These are phyloP conservation scores for Erysimum cheiranthoides DNA, from an alignment of 345 rosid species.

Conservation along the genomic window DNA sequence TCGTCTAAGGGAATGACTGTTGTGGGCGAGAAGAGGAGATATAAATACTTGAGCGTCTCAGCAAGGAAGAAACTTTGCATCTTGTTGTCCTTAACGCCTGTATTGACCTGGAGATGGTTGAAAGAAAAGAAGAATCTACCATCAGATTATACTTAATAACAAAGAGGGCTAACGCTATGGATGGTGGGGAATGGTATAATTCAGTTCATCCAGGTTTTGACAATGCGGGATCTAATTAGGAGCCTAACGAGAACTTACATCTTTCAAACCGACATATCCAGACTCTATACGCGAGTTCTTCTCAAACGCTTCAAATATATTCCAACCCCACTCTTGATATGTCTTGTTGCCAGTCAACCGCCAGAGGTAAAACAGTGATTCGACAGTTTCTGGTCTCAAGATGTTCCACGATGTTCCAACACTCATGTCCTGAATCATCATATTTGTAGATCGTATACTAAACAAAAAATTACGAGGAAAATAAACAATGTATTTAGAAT, in stretches of 20 bases:
- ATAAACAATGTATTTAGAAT: not conserved
- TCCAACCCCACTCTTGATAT: constrained; percentile 99
- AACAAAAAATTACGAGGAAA: not conserved
- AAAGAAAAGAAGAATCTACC: not conserved
- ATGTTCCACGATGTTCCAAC: constrained; percentile 99
- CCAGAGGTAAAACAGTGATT: constrained; percentile 96
- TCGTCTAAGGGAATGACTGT: constrained; percentile 82
- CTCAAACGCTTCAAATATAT: constrained; percentile 94
- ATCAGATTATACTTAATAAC: not conserved
- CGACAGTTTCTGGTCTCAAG: constrained; percentile 94
- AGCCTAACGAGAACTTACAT: constrained; percentile 59
- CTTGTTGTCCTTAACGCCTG: constrained; percentile 84
- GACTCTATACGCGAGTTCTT: constrained; percentile 80
- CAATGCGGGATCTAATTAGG: not conserved
- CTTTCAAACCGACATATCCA: constrained; percentile 94
- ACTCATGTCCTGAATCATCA: constrained; percentile 80
- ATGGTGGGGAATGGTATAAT: not conserved
- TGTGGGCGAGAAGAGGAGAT: constrained; percentile 88
- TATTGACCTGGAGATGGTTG: constrained; percentile 64
- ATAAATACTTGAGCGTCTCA: constrained; percentile 85
- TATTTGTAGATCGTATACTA: constrained; percentile 13
- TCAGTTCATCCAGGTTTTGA: not conserved
- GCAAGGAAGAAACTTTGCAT: constrained; percentile 98
- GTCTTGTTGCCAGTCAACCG: constrained; percentile 94
- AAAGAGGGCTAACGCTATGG: not conserved